Evolutionary conservation across 2,329 filamentous ascomycete genomes (phyloP).

Genomic region (Diaporthe aspalathi): DNA sequence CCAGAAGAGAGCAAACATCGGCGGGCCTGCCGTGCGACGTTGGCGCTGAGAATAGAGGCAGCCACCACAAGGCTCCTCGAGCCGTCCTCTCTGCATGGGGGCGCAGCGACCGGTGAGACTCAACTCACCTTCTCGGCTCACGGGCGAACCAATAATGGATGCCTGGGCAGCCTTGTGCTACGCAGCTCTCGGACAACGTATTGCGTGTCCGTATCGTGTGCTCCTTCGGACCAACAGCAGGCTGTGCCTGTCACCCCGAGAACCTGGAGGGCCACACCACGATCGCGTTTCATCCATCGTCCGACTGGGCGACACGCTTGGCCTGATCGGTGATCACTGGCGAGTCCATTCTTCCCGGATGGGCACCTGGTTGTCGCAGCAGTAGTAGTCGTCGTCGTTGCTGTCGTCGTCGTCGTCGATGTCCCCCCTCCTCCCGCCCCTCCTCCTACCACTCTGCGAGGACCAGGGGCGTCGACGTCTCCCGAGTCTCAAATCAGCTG

Average conservation of each 20-base stretch:
- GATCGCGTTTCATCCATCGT: conserved; percentile 21
- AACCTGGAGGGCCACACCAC: neutral
- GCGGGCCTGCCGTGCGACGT: conserved; percentile 1
- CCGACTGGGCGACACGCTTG: conserved; percentile 20
- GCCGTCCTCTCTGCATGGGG: conserved; percentile 13
- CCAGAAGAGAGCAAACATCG: neutral
- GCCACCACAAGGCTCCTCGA: conserved; percentile 11
- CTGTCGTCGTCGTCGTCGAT: neutral
- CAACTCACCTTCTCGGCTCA: neutral
- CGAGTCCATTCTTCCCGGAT: conserved; percentile 4
- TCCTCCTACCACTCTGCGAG: neutral
- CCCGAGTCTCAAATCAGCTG: conserved; percentile 18
- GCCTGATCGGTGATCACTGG: neutral
- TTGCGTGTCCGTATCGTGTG: conserved; percentile 10
- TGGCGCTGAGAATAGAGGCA: conserved; percentile 16
- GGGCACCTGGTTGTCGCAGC: neutral
- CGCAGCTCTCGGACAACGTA: conserved; percentile 6
- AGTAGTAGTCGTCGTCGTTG: neutral
- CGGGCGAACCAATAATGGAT: conserved; percentile 3
- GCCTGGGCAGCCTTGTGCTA: conserved; percentile 16
- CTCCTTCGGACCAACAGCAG: conserved; percentile 28
- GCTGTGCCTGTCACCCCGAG: conserved; percentile 13
- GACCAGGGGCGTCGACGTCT: neutral
- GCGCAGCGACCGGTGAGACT: conserved; percentile 21
- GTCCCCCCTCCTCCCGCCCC: no score